Base-by-base conservation (phyloP, 768 basidiomycete genomes). In the Boletus vermiculosoides region DNA sequence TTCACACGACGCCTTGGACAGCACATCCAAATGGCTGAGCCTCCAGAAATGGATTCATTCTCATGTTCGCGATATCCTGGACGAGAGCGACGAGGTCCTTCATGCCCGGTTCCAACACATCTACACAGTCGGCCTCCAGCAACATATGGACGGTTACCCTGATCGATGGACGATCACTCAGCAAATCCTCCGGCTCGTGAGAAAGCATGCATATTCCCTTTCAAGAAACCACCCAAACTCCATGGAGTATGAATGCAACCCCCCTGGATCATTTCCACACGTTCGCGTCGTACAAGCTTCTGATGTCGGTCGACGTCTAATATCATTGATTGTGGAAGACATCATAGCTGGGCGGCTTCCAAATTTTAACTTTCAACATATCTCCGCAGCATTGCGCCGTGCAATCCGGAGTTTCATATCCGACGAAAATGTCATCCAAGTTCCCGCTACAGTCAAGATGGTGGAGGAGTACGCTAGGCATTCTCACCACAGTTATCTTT, bases 91-190 rank as follows among this genome's bases (percentile, higher is more conserved):
- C 28, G 65, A 59, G 23, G 47, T 56, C 20, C 60, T 74, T 16
- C 65, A 69, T 20, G 52, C 67, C 34, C 66, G 64, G 16, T 49
- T 49, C 22, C 48, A 49, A 16, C 3, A 36, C 5, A 16, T 49
- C 13, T 73, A 75, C 46, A 66, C 73, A 0, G 50, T 64, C 3
- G 72, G 74, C 31, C 25, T 45, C 2, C 62, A 63, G 33, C 45
- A 22, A 25, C 49, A 57, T 5, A 40, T 75, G 1, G 53, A 73
- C 13, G 67, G 64, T 23, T 59, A 57, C 20, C 71, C 71, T 0
- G 59, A 72, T 37, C 53, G 72, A 40, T 73, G 72, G 72, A 51
- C 45, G 0, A 71, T 61, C 5, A 56, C 47, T 3, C 73, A 73
- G 34, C 58, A 73, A n/a, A 48, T 73, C 1, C 46, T 73, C 23